Conservation (phyloP, 306 rosid species). For the Gastrolobium villosum region DNA sequence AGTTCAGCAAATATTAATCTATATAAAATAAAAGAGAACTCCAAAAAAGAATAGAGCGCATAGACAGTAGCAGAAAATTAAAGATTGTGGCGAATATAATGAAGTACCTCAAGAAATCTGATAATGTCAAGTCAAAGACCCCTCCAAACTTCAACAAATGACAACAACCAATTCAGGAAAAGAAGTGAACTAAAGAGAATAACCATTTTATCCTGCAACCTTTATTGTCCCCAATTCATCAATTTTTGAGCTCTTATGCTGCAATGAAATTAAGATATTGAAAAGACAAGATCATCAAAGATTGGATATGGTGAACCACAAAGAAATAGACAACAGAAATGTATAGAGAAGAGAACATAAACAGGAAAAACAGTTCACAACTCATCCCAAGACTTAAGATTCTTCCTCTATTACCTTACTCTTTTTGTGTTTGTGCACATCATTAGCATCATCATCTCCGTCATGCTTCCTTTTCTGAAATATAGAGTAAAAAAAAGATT, state of each 20-base stretch:
- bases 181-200: conserved; percentile 59
- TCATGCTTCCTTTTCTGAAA: conserved; percentile 98
- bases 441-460: conserved; percentile 89
- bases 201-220: conserved; percentile 83
- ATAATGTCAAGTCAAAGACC: conserved; percentile 59
- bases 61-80: conserved; percentile 25
- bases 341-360: conserved; percentile 9
- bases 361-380: neutral
- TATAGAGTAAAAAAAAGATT: conserved; percentile 37
- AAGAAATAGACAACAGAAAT: conserved; percentile 32
- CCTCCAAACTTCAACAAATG: conserved; percentile 72
- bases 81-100: conserved; percentile 41
- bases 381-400: conserved; percentile 17
- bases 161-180: conserved; percentile 73
- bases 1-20: conserved; percentile 5
- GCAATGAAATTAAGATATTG: conserved; percentile 49
- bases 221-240: conserved; percentile 88
- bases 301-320: conserved; percentile 20
- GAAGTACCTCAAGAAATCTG: conserved; percentile 79
- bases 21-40: conserved; percentile 29
- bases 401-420: conserved; percentile 84
- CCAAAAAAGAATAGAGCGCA: neutral
- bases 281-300: conserved; percentile 41
- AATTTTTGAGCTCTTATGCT: conserved; percentile 93
- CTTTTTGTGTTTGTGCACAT: conserved; percentile 95